A percentile compares a stretch with the other conserved stretches of the same genome.
These are phyloP conservation scores for Chlorella sp. DNA, from an alignment of 139 green algal species.

Conservation along the genomic window DNA sequence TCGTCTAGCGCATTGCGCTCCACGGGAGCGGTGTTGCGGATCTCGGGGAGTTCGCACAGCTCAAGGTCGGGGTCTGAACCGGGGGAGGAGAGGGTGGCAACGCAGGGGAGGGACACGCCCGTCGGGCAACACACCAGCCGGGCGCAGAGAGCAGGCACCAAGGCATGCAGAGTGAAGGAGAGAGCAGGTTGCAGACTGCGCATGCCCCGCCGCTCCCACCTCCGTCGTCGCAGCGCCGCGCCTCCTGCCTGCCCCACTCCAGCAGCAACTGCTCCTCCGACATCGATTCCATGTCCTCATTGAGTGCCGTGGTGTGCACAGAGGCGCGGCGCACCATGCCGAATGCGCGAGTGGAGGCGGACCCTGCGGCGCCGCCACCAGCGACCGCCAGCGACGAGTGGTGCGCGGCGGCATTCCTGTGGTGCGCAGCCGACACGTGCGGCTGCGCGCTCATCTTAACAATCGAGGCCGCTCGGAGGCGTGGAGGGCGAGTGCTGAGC, in stretches of 20 bases:
- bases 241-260: conserved; percentile 34
- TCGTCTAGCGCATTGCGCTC: conserved; percentile 31
- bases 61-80: conserved; percentile 71
- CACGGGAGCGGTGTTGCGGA: conserved; percentile 30
- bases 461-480: background rate
- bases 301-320: background rate
- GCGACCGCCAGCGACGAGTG: background rate
- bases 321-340: background rate
- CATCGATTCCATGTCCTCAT: no score
- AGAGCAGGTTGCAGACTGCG: no score
- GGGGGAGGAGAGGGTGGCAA: conserved; percentile 32
- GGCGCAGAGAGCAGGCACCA: no score
- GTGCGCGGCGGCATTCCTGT: background rate
- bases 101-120: no score
- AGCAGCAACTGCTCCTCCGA: no score
- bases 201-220: background rate
- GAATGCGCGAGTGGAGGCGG: background rate
- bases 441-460: no score
- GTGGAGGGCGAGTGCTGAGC: background rate
- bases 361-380: background rate
- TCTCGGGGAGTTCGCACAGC: conserved; percentile 54
- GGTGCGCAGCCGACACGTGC: no score
- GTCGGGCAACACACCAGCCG: no score
- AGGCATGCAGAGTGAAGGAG: no score
- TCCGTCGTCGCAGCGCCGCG: conserved; percentile 18